Conservation (phyloP, 2,329 filamentous ascomycete species). For the Apiospora marii region DNA sequence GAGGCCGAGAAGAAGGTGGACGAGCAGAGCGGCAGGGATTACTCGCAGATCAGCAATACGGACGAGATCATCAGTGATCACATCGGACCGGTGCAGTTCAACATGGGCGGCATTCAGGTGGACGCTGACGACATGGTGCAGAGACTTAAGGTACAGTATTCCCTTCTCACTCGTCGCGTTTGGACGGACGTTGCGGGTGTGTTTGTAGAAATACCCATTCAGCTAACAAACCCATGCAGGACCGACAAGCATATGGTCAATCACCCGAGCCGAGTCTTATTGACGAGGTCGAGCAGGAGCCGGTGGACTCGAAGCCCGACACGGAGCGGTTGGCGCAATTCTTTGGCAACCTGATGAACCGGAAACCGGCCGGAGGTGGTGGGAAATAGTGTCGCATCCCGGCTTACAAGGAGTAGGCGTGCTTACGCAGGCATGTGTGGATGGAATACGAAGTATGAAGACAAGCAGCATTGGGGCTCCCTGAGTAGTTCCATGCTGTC, state of each 20-base stretch:
- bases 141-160: constrained; percentile 73
- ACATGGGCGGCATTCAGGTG: constrained; percentile 96
- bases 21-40: constrained; percentile 53
- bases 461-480: neutral
- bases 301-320: constrained; percentile 49
- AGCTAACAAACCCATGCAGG: constrained; percentile 48
- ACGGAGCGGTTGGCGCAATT: constrained; percentile 67
- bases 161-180: neutral
- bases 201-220: neutral
- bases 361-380: constrained; percentile 45
- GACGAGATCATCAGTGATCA: constrained; percentile 72
- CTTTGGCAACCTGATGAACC: constrained; percentile 67
- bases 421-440: neutral
- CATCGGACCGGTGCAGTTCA: constrained; percentile 95
- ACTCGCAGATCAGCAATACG: constrained; percentile 37
- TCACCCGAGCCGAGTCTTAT: constrained; percentile 53
- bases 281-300: constrained; percentile 45
- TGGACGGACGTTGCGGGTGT: neutral
- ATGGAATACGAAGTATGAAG: neutral
- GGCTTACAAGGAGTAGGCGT: neutral
- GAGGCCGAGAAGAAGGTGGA: constrained; percentile 68
- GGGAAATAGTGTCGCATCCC: constrained; percentile 3
- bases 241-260: constrained; percentile 62
- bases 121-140: constrained; percentile 94
- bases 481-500: neutral